Evolutionary conservation across 306 rosid species (phyloP).

Genomic region (Mimosa bimucronata): DNA sequence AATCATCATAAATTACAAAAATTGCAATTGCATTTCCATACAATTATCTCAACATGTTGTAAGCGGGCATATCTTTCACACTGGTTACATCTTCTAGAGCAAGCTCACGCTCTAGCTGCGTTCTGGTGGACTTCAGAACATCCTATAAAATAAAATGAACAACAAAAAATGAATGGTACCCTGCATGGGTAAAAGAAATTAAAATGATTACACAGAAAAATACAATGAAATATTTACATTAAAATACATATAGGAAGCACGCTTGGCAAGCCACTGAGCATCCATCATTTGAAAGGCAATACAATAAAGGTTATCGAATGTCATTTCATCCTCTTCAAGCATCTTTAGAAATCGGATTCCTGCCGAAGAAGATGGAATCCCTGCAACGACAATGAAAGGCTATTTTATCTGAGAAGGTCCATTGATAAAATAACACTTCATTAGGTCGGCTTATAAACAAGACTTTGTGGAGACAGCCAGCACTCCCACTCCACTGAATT

Average conservation of each 20-base stretch:
- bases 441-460: neutral
- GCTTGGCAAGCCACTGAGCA: slow-evolving; percentile 94
- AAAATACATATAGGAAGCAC: slow-evolving; percentile 94
- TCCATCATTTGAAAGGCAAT: slow-evolving; percentile 92
- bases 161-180: slow-evolving; percentile 3
- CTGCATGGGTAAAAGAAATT: neutral
- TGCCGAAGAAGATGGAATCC: slow-evolving; percentile 59
- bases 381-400: slow-evolving; percentile 48
- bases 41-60: slow-evolving; percentile 64
- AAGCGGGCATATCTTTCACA: slow-evolving; percentile 84
- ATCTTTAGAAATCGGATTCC: slow-evolving; percentile 71
- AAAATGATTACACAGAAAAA: slow-evolving; percentile 5
- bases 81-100: slow-evolving; percentile 76
- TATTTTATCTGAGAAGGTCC: slow-evolving; percentile 18
- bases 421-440: slow-evolving; percentile 13
- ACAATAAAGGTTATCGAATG: slow-evolving; percentile 84
- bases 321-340: slow-evolving; percentile 79
- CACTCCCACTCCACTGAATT: slow-evolving; percentile 22
- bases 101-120: slow-evolving; percentile 93
- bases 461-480: slow-evolving; percentile 6
- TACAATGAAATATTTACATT: slow-evolving; percentile 55
- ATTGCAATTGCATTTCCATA: neutral
- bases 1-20: slow-evolving; percentile 30
- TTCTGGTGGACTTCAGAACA: slow-evolving; percentile 81
- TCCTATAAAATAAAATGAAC: slow-evolving; percentile 50